Percentiles rank a stretch among this genome's conserved stretches.
Conservation (phyloP, 805 yeast species). For the Kregervanrija pseudodelftensis region DNA sequence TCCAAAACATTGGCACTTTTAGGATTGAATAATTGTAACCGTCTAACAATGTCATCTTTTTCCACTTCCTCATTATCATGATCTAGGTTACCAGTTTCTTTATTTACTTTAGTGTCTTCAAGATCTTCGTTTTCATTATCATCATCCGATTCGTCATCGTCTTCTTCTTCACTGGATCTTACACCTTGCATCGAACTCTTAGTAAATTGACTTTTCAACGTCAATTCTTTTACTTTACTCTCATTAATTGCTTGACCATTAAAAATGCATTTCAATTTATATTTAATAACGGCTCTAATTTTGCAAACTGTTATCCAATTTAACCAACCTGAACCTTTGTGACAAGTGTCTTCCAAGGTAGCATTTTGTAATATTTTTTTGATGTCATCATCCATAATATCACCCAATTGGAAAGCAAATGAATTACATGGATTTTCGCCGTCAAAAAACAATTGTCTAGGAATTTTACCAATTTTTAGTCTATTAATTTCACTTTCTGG, state of each 20-base stretch:
- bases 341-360: conserved; percentile 35
- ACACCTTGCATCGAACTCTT: conserved; percentile 11
- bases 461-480: conserved; percentile 23
- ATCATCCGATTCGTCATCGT: conserved; percentile 23
- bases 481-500: conserved; percentile 15
- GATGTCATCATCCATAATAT: conserved; percentile 63
- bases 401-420: conserved; percentile 72
- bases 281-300: conserved; percentile 62
- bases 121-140: conserved; percentile 3
- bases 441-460: conserved; percentile 54
- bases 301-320: conserved; percentile 52
- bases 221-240: conserved; percentile 36
- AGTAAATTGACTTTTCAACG: conserved; percentile 26
- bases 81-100: conserved; percentile 13
- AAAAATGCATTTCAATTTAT: conserved; percentile 59
- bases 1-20: conserved; percentile 23
- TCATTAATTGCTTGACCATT: conserved; percentile 40
- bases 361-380: conserved; percentile 33
- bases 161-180: conserved; percentile 13
- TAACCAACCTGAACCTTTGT: conserved; percentile 77
- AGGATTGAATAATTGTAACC: conserved; percentile 32
- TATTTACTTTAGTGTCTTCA: conserved; percentile 17
- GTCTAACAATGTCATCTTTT: conserved; percentile 28
- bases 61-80: conserved; percentile 7
- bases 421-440: conserved; percentile 65